Conservation (phyloP, 1,139 yeast genomes). For the Suhomyces bolitotheri region DNA sequence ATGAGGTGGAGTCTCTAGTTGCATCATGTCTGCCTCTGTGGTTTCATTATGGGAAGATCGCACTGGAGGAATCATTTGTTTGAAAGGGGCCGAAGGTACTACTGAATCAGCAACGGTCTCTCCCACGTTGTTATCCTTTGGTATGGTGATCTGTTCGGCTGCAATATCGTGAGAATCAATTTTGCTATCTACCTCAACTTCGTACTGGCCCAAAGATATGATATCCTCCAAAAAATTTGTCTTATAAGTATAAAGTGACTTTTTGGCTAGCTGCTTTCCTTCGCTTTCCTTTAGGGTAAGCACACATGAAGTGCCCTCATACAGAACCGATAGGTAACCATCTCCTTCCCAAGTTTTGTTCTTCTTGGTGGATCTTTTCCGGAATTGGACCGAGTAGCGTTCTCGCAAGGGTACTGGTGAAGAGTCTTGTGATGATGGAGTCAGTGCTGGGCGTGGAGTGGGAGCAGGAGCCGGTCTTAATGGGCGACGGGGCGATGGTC, state of each 20-base stretch:
- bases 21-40: background rate
- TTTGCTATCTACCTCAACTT: conserved; percentile 29
- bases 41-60: background rate
- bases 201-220: conserved; percentile 29
- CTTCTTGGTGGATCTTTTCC: conserved; percentile 73
- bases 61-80: conserved; percentile 3
- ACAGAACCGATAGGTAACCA: conserved; percentile 48
- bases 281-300: conserved; percentile 15
- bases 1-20: background rate
- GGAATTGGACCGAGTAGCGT: conserved; percentile 55
- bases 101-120: background rate
- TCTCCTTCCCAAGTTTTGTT: conserved; percentile 97
- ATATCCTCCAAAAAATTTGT: conserved; percentile 15
- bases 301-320: conserved; percentile 5
- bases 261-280: conserved; percentile 15
- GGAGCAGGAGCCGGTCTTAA: background rate
- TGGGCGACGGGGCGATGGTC: conserved; percentile 2
- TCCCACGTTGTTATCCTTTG: background rate
- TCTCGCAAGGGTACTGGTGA: conserved; percentile 1
- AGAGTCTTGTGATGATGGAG: conserved; percentile 1
- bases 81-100: conserved; percentile 1
- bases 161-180: conserved; percentile 21
- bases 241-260: conserved; percentile 10
- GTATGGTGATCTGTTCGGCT: background rate
- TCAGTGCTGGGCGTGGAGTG: background rate